phyloP scores from a whole-genome alignment of 176 grass and related monocot genomes.

The Calamus simplicifolius region DNA sequence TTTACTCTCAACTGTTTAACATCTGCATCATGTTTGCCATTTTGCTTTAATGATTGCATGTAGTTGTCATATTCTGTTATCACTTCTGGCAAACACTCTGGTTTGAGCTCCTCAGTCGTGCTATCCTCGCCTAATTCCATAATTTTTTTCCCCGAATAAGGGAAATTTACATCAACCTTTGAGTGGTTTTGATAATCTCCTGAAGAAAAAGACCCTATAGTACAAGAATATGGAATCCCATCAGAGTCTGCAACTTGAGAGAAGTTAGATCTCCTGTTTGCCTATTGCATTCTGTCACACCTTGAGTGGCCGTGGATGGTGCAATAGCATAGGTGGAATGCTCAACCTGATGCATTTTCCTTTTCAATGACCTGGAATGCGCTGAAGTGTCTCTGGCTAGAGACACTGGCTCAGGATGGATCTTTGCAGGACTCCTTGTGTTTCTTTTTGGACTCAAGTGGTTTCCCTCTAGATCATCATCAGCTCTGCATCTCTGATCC shows the following conservation, averaged over 20 bases:
- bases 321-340: too few relatives aligned
- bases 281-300: too few relatives aligned
- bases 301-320: too few relatives aligned
- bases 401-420: too few relatives aligned
- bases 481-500: conserved; percentile 5
- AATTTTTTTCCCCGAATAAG: conserved; percentile 6
- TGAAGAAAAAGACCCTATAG: too few relatives aligned
- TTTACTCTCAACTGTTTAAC: conserved; percentile 35
- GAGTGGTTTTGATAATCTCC: background rate
- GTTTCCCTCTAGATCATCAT: background rate
- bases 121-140: background rate
- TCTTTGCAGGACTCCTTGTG: too few relatives aligned
- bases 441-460: too few relatives aligned
- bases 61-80: conserved; percentile 39
- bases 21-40: conserved; percentile 1
- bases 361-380: too few relatives aligned
- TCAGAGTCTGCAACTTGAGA: too few relatives aligned
- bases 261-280: too few relatives aligned
- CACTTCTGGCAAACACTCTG: conserved; percentile 18
- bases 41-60: conserved; percentile 26
- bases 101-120: background rate
- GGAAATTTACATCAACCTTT: background rate
- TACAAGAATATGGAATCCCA: too few relatives aligned
- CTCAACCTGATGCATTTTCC: too few relatives aligned
- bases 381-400: background rate